Evolutionary conservation across 441 rosid species (phyloP), one percentile per base, ranked within the genome.

Genomic region (Corymbia calophylla): DNA sequence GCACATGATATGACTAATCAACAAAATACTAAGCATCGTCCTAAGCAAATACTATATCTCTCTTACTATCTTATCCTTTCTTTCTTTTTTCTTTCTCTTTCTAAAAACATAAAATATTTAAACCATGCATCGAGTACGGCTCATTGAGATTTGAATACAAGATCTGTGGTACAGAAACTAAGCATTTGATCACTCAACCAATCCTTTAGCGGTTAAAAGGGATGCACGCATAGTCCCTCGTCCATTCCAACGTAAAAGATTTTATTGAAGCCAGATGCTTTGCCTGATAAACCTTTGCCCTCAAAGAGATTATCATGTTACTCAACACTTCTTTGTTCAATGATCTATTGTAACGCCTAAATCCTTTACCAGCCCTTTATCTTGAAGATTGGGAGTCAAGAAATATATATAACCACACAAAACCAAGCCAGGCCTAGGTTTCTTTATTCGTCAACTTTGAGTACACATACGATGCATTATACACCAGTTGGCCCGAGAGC

Each of bases 61-160:
- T 77, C 51, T 77, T 44, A 15, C 51, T 77, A 44, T 13, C 18
- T 23, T 44, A 77, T 77, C 51, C 49, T 35, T 73, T 44, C 17
- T 6, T 73, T 10, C 0, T 5, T 5, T 17, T 32, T 4, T 4
- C 1, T 16, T 4, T 2, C 39, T 70, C 3, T 39, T 39, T 6
- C 35, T 73, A 21, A 44, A 27, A 44, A 77, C 14, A 77, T 1
- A 0, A 13, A 25, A 77, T 77, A 77, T 77, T n/a, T 44, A 77
- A 77, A 44, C 11, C 18, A 32, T 68, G 25, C n/a, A 3, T 25
- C n/a, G 3, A 21, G 84, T 21, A 21, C 0, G 15, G 29, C 17
- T 2, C 51, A 11, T 39, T 23, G 49, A 39, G 84, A 73, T 73
- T 73, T 39, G 51, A 73, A 3, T 23, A 12, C 51, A 73, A 39